These are phyloP conservation scores for Wickerhamomyces sp. DNA, from an alignment of 1,139 yeast species.

Conservation along the genomic window DNA sequence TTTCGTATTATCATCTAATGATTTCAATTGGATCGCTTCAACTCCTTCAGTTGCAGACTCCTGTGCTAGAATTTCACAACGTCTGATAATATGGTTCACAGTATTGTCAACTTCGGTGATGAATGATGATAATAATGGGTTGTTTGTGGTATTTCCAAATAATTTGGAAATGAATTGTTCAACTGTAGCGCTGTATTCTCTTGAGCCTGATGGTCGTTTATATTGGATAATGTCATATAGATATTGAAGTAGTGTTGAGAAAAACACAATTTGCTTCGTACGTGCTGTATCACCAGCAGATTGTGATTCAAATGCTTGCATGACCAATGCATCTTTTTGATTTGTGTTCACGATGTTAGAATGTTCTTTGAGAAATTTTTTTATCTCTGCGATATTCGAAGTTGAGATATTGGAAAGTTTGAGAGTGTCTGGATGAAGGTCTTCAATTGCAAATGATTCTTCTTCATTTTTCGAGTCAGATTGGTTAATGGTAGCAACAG, in stretches of 20 bases:
- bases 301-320: constrained; percentile 88
- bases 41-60: constrained; percentile 30
- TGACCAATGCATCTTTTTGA: constrained; percentile 88
- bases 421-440: constrained; percentile 58
- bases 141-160: constrained; percentile 38
- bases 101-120: constrained; percentile 70
- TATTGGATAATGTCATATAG: constrained; percentile 58
- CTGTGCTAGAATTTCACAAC: constrained; percentile 64
- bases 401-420: constrained; percentile 57
- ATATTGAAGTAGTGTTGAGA: constrained; percentile 78
- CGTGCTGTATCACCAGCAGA: constrained; percentile 50
- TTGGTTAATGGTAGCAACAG: constrained; percentile 10
- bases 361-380: constrained; percentile 47
- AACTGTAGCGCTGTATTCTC: constrained; percentile 49
- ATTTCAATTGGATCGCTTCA: constrained; percentile 76
- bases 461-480: constrained; percentile 5
- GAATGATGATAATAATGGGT: constrained; percentile 66
- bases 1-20: constrained; percentile 81
- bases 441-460: constrained; percentile 35
- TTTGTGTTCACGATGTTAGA: constrained; percentile 70
- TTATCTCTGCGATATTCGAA: constrained; percentile 44
- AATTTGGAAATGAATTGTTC: constrained; percentile 68
- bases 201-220: constrained; percentile 28
- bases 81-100: constrained; percentile 60
- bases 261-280: constrained; percentile 67